phyloP scores from a whole-genome alignment of 2,329 filamentous ascomycete species.

The Ramularia endophylla region DNA sequence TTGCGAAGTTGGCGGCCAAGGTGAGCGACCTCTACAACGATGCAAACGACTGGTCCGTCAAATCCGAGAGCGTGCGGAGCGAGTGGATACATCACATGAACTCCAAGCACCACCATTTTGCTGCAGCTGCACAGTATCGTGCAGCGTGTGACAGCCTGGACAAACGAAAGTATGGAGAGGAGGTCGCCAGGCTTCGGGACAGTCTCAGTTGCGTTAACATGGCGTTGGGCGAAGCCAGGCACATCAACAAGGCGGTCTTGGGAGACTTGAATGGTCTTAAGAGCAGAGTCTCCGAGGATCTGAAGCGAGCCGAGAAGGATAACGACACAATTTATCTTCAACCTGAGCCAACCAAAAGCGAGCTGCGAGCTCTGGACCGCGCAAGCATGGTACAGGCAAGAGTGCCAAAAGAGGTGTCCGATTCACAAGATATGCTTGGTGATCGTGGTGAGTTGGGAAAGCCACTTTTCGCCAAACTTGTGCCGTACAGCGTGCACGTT shows the following conservation, averaged over 20 bases:
- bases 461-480: constrained; percentile 81
- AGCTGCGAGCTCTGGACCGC: constrained; percentile 77
- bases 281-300: constrained; percentile 72
- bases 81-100: constrained; percentile 98
- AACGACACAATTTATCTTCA: constrained; percentile 93
- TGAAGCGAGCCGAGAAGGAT: constrained; percentile 90
- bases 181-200: constrained; percentile 80
- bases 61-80: constrained; percentile 82
- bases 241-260: constrained; percentile 74
- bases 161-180: constrained; percentile 91
- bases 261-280: constrained; percentile 81
- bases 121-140: constrained; percentile 87
- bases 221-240: constrained; percentile 75
- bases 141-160: constrained; percentile 87
- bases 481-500: constrained; percentile 92
- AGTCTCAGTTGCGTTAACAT: constrained; percentile 78
- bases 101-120: constrained; percentile 96
- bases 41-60: constrained; percentile 78
- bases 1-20: constrained; percentile 83
- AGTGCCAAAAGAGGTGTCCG: constrained; percentile 73
- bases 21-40: constrained; percentile 87
- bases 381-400: constrained; percentile 81
- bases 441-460: constrained; percentile 71
- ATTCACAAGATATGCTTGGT: constrained; percentile 73
- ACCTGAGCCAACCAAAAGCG: constrained; percentile 78